Base-by-base conservation (phyloP, 768 basidiomycete species). In the Boletus insuetus region DNA sequence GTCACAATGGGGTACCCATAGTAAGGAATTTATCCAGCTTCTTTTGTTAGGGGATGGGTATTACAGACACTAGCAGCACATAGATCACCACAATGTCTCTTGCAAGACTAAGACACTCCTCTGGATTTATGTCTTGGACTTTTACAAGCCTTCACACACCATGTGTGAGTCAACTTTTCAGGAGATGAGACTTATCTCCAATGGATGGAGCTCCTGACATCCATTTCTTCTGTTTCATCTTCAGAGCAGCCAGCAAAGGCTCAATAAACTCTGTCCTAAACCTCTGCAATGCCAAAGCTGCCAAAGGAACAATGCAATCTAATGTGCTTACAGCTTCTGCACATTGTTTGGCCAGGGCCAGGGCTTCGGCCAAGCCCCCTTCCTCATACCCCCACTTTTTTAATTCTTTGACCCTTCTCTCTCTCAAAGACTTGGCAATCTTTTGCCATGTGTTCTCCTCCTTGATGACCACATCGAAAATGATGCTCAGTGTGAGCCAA, bases 211-310 rank as follows among this genome's bases (percentile, higher is more conserved):
- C 79, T 69, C 73, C 81, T 75, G 55, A 73, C 66, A 69, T 84
- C 63, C 77, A 81, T 50, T 69, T 71, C 59, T 69, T 76, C 41
- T 66, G 70, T 59, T 83, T 83, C 58, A 79, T 64, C 70, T 85
- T 89, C n/a, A 87, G 89, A 37, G 82, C 77, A 20, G 81, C 77
- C 49, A 90, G 73, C 32, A 90, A 67, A 19, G 85, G 85, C 59
- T 89, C 89, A 53, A 89, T 73, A 59, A 89, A 78, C 65, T 89
- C 87, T 38, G 77, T 81, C 64, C 89, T 80, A 65, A 91, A 90
- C 41, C 85, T 79, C 42, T 89, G 82, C 68, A 82, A 77, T 44
- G 87, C 89, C 44, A 89, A 75, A 47, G 87, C 79, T 37, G 77
- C 64, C 54, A 91, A 71, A 19, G 82, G 80, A 54, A 91, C 79